Percentiles rank a stretch among this genome's conserved stretches.
These are phyloP conservation scores for Trametes villosa DNA, from an alignment of 768 basidiomycete genomes.

Conservation along the genomic window DNA sequence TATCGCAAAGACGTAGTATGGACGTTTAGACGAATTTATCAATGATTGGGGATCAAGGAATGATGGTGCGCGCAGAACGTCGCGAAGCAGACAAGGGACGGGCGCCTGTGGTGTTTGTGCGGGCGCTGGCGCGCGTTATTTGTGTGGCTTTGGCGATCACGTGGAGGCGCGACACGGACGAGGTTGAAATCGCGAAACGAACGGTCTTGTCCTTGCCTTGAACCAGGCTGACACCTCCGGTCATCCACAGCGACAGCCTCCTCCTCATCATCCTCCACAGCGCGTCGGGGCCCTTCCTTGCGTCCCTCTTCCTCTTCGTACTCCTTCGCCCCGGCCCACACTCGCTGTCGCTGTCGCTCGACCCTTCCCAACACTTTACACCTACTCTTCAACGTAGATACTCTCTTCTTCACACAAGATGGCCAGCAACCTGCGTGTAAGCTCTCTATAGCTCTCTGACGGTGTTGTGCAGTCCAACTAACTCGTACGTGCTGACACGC, in stretches of 20 bases:
- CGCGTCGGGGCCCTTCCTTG: conserved; percentile 33
- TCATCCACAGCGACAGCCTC: conserved; percentile 27
- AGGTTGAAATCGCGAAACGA: conserved; percentile 33
- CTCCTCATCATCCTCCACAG: conserved; percentile 31
- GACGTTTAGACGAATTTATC: conserved; percentile 10
- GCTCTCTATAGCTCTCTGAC: conserved; percentile 21
- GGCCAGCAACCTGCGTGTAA: conserved; percentile 69
- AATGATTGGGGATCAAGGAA: conserved; percentile 22
- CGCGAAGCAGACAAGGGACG: conserved; percentile 7
- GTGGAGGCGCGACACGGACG: conserved; percentile 39
- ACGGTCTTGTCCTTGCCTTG: conserved; percentile 34
- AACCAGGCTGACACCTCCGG: conserved; percentile 41
- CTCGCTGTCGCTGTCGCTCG: conserved; percentile 23
- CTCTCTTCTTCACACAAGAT: conserved; percentile 40
- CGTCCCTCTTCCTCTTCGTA: conserved; percentile 38
- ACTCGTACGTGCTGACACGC: conserved; percentile 4
- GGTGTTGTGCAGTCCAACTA: not conserved
- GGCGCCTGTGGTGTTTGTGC: conserved; percentile 3
- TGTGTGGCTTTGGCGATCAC: conserved; percentile 37
- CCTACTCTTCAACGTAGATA: conserved; percentile 22
- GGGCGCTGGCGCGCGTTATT: conserved; percentile 33
- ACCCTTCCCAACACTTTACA: conserved; percentile 27
- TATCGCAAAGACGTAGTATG: conserved; percentile 10
- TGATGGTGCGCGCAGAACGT: conserved; percentile 20
- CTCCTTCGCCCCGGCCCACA: conserved; percentile 21